A percentile compares a stretch with the other conserved stretches of the same genome.
phyloP scores from a whole-genome alignment of 345 rosid species.

The Physaria fendleri region DNA sequence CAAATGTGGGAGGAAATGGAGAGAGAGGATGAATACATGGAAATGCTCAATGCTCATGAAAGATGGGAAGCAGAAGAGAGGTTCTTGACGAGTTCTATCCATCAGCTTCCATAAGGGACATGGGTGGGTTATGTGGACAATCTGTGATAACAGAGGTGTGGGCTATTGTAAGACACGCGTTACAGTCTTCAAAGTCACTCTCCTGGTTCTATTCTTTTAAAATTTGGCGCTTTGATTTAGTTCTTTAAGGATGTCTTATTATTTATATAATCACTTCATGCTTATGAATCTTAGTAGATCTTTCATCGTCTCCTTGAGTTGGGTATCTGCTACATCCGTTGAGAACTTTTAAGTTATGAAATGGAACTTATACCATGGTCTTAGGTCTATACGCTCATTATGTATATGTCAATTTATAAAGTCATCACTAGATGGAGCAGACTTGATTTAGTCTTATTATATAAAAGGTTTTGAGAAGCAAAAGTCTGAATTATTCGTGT shows the following conservation, averaged over 20 bases:
- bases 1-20: conserved; percentile 43
- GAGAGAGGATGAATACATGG: conserved; percentile 35
- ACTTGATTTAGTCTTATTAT: too few relatives aligned
- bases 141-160: conserved; percentile 16
- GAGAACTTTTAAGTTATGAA: neutral
- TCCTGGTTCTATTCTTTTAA: conserved; percentile 16
- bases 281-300: neutral
- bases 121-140: too few relatives aligned
- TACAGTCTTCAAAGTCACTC: conserved; percentile 20
- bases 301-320: too few relatives aligned
- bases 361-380: too few relatives aligned
- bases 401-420: too few relatives aligned
- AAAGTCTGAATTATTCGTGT: too few relatives aligned
- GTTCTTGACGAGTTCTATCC: neutral
- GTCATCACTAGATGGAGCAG: too few relatives aligned
- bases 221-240: neutral
- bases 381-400: too few relatives aligned
- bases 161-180: conserved; percentile 10
- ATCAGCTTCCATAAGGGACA: too few relatives aligned
- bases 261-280: neutral
- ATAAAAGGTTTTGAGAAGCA: too few relatives aligned
- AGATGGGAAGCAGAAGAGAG: conserved; percentile 28
- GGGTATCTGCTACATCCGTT: too few relatives aligned
- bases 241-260: neutral
- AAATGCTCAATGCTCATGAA: conserved; percentile 29